phyloP scores from a whole-genome alignment of 1,284 basidiomycete genomes.

The Malassezia pachydermatis region DNA sequence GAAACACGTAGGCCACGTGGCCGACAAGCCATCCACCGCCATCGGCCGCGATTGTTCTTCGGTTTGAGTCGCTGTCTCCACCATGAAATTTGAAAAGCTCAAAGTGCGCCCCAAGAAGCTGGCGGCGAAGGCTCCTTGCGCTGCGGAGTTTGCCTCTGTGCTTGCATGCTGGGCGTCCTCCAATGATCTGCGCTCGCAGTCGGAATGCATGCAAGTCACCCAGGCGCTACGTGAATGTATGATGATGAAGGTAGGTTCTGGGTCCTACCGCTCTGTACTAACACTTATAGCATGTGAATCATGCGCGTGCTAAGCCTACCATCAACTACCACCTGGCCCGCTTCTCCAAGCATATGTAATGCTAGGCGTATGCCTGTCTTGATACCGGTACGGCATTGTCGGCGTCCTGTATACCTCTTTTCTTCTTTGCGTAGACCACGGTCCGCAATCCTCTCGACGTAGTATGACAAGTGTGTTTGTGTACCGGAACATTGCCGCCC shows the following conservation, averaged over 20 bases:
- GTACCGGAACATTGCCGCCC: background rate
- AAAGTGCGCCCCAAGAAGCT: conserved; percentile 58
- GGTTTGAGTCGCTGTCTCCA: background rate
- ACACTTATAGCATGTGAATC: conserved; percentile 1
- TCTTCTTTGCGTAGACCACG: no score
- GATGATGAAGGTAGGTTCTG: conserved; percentile 62
- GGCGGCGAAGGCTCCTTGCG: conserved; percentile 59
- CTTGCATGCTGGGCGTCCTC: conserved; percentile 84
- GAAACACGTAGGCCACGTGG: no score
- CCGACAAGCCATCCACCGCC: no score
- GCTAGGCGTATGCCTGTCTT: background rate
- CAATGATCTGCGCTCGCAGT: conserved; percentile 59
- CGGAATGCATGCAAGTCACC: conserved; percentile 60
- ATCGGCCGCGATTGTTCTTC: no score
- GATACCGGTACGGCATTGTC: no score
- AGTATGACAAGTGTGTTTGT: background rate
- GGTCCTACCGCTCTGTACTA: background rate
- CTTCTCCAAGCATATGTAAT: conserved; percentile 36
- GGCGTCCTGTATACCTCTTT: no score
- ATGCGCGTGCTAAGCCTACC: conserved; percentile 27
- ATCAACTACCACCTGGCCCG: conserved; percentile 46
- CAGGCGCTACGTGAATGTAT: conserved; percentile 70
- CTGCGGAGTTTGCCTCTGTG: conserved; percentile 67
- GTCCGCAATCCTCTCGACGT: no score
- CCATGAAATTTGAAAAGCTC: conserved; percentile 43